Evolutionary conservation across 2,329 filamentous ascomycete genomes (phyloP).

Genomic region (Diaporthe caulivora): DNA sequence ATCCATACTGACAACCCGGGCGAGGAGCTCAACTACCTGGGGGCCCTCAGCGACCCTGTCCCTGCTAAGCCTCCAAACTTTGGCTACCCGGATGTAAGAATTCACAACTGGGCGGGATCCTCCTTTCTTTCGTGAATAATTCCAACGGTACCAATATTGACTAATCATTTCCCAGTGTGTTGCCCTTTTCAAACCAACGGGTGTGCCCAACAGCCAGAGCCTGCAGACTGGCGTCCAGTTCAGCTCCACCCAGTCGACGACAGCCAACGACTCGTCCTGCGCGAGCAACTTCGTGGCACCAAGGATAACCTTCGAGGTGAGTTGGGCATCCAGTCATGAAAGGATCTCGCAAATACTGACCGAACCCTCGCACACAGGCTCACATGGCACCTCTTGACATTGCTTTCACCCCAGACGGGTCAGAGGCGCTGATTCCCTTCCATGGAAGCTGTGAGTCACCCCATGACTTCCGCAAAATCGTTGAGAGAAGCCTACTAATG

Average conservation of each 20-base stretch:
- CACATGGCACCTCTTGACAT: slow-evolving; percentile 80
- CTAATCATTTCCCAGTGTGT: background rate
- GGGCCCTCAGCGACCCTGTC: slow-evolving; percentile 55
- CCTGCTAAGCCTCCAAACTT: slow-evolving; percentile 56
- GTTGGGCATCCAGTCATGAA: no score
- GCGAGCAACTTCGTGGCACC: slow-evolving; percentile 59
- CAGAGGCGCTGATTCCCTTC: slow-evolving; percentile 75
- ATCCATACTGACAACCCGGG: slow-evolving; percentile 78
- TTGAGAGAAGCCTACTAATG: background rate
- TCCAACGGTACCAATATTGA: background rate
- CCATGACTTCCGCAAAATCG: background rate
- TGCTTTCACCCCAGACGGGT: slow-evolving; percentile 70
- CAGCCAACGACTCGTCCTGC: slow-evolving; percentile 59
- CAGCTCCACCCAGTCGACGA: slow-evolving; percentile 49
- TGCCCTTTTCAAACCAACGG: background rate
- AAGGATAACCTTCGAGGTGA: slow-evolving; percentile 60
- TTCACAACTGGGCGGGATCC: background rate
- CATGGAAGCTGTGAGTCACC: slow-evolving; percentile 73
- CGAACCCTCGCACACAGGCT: slow-evolving; percentile 45
- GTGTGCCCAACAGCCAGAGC: slow-evolving; percentile 56
- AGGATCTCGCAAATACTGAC: background rate
- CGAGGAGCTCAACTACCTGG: slow-evolving; percentile 81
- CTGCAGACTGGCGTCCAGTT: slow-evolving; percentile 65
- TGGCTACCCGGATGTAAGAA: slow-evolving; percentile 32
- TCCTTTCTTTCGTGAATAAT: no score